Conservation (phyloP, 2,329 filamentous ascomycete species). For the Aspergillus sp. region DNA sequence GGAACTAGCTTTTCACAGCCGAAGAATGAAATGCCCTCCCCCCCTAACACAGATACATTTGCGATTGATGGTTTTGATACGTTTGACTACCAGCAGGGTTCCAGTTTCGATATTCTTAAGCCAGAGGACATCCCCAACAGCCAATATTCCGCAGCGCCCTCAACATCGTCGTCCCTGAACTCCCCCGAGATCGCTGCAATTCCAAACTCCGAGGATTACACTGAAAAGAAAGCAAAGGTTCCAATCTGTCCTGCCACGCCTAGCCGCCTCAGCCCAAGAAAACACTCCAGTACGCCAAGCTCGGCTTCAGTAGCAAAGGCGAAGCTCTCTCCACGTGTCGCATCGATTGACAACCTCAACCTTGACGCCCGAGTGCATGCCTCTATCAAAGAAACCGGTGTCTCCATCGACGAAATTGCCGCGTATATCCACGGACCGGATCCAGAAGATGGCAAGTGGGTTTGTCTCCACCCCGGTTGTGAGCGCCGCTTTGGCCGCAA, state of each 20-base stretch:
- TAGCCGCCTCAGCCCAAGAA: constrained; percentile 22
- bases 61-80: constrained; percentile 48
- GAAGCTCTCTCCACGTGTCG: constrained; percentile 42
- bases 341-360: constrained; percentile 50
- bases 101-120: constrained; percentile 28
- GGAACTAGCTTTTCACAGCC: constrained; percentile 32
- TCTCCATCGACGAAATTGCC: constrained; percentile 81
- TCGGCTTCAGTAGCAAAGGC: constrained; percentile 30
- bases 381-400: constrained; percentile 74
- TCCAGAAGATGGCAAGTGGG: constrained; percentile 72
- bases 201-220: constrained; percentile 27
- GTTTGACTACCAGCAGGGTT: constrained; percentile 54
- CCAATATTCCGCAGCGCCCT: constrained; percentile 38
- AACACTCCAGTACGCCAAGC: constrained; percentile 17
- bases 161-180: constrained; percentile 51
- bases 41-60: constrained; percentile 55
- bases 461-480: constrained; percentile 75
- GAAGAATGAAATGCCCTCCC: constrained; percentile 54
- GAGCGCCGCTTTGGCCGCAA: constrained; percentile 92
- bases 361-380: constrained; percentile 59
- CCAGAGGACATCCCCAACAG: constrained; percentile 38
- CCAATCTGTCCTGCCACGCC: constrained; percentile 31
- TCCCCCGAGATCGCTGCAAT: constrained; percentile 55
- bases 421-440: constrained; percentile 73
- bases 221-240: constrained; percentile 28